A percentile compares a stretch with the other conserved stretches of the same genome.
Evolutionary conservation across 805 yeast species (phyloP).

Genomic region (Wickerhamiella alocasiicola): DNA sequence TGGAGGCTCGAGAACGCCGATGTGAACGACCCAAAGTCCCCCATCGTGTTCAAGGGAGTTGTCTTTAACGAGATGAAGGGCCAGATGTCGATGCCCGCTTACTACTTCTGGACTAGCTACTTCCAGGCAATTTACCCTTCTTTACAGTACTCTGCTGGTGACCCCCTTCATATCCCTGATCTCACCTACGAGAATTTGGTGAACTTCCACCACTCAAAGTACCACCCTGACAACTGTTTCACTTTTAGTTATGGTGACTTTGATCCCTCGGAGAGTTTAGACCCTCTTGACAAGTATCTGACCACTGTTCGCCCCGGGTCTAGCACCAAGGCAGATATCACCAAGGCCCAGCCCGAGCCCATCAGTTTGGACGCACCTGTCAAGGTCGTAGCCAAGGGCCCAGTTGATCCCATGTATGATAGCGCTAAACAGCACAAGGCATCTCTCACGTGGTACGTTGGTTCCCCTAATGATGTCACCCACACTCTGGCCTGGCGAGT

Average conservation of each 20-base stretch:
- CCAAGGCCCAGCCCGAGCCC: constrained; percentile 30
- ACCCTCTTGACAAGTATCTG: constrained; percentile 18
- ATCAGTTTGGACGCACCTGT: constrained; percentile 25
- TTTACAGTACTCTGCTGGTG: constrained; percentile 86
- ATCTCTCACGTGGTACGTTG: constrained; percentile 82
- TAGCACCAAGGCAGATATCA: not conserved
- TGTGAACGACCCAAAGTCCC: constrained; percentile 43
- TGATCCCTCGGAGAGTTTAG: constrained; percentile 18
- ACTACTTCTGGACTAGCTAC: constrained; percentile 71
- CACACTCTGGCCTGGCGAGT: constrained; percentile 62
- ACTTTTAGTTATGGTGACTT: constrained; percentile 82
- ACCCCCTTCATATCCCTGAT: constrained; percentile 68
- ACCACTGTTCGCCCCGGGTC: not conserved
- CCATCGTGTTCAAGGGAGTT: constrained; percentile 78
- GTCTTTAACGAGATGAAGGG: constrained; percentile 99
- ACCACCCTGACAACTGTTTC: constrained; percentile 82
- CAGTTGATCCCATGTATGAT: constrained; percentile 67
- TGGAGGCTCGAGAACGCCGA: constrained; percentile 83
- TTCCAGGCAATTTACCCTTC: constrained; percentile 76
- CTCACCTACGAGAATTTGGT: constrained; percentile 62
- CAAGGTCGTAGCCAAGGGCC: constrained; percentile 45
- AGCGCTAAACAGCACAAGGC: constrained; percentile 57
- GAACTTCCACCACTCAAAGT: constrained; percentile 60
- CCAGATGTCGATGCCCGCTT: constrained; percentile 78
- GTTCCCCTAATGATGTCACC: constrained; percentile 54